Base-by-base conservation (phyloP, 179 eudicot genomes). In the Beta macrorhiza region DNA sequence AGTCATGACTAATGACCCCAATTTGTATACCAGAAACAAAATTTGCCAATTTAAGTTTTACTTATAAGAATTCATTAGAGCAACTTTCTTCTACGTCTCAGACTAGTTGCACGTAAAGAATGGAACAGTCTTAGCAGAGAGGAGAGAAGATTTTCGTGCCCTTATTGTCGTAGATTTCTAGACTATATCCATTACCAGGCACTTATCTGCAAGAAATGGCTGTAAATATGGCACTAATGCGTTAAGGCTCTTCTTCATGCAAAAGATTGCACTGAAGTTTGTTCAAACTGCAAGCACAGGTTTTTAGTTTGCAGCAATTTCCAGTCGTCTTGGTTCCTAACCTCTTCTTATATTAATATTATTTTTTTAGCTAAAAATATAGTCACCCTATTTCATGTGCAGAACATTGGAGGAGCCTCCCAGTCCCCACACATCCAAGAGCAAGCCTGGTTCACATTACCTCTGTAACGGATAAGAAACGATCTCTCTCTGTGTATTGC, bases 401-500 rank as follows among this genome's bases (percentile, higher is more conserved):
- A 44, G 17, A 29, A 70, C 9, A 64, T 71, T 44, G 77, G 15
- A 58, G 73, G 49, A 13, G 63, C 25, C 19, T 67, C 59, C 8
- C 16, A 20, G 17, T 49, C 7, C 42, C 17, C 45, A 77, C 53
- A 53, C n/a, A n/a, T 29, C 13, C 59, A 51, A 78, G 2, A 58
- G 47, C 45, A 49, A 58, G 22, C 6, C 59, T 67, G 47, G 47
- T 55, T 44, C 80, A 77, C 76, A 72, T 89, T 88, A 93, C 98
- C 98, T 93, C 98, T 45, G 97, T 79, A 22, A 87, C 97, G 67
- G 98, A 95, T 78, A 95, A 79, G 89, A 90, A 95, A 12, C 91
- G 88, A 74, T 93, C 97, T 78, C 93, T 90, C 47, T 92, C 95
- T 11, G 97, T 93, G 89, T 90, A 91, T 29, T 85, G 87, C 83